Percentiles rank a stretch among this genome's conserved stretches.
These are phyloP conservation scores for Termitomyces sp. DNA, from an alignment of 768 basidiomycete species.

Conservation along the genomic window DNA sequence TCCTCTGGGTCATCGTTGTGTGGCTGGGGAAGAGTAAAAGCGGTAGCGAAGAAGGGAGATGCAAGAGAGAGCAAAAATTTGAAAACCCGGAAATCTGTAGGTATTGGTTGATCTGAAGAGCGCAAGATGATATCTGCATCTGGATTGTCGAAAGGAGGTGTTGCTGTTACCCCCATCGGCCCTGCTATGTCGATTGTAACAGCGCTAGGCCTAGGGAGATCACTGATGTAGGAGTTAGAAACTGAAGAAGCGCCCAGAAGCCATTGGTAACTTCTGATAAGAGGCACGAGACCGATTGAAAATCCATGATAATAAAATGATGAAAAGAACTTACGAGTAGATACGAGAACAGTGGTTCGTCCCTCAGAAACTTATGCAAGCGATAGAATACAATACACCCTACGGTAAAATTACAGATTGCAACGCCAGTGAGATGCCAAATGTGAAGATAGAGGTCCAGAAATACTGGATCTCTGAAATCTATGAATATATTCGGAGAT, in stretches of 20 bases:
- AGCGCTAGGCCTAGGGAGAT: neutral
- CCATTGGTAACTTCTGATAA: neutral
- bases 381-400: neutral
- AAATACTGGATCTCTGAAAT: neutral
- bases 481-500: neutral
- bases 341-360: neutral
- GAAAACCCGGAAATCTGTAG: conserved; percentile 50
- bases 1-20: conserved; percentile 26
- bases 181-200: neutral
- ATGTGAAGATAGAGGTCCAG: neutral
- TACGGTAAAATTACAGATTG: conserved; percentile 17
- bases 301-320: neutral
- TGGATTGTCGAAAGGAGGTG: conserved; percentile 42
- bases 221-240: neutral
- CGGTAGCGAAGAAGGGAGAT: conserved; percentile 55
- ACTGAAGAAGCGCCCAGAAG: neutral
- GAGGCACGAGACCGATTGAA: neutral
- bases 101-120: conserved; percentile 41
- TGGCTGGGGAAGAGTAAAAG: conserved; percentile 52
- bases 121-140: conserved; percentile 53
- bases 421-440: neutral
- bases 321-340: neutral
- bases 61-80: conserved; percentile 51
- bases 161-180: neutral
- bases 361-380: neutral